phyloP scores from a whole-genome alignment of 805 yeast genomes.

The Nakazawaea populi region DNA sequence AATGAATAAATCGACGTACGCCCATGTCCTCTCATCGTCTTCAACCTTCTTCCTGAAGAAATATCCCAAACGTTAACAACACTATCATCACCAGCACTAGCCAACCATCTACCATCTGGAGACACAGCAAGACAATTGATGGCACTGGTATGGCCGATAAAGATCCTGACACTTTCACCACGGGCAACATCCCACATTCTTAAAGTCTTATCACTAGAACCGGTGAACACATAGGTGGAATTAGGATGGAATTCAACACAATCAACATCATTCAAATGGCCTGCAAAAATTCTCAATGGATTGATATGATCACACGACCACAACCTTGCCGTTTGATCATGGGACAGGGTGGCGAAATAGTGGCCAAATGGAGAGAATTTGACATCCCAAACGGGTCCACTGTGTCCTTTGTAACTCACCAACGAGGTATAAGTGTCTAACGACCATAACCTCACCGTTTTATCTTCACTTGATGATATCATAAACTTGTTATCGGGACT shows the following conservation, averaged over 20 bases:
- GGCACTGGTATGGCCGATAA: conserved; percentile 90
- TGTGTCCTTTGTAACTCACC: conserved; percentile 94
- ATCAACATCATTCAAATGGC: conserved; percentile 95
- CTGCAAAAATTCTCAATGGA: conserved; percentile 94
- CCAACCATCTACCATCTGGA: conserved; percentile 96
- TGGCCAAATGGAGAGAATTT: conserved; percentile 93
- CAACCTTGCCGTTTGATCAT: conserved; percentile 93
- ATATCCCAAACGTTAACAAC: conserved; percentile 89
- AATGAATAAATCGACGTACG: conserved; percentile 79
- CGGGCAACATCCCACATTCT: conserved; percentile 96
- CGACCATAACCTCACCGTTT: conserved; percentile 91
- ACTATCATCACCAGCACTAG: conserved; percentile 92
- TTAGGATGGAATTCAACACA: conserved; percentile 95
- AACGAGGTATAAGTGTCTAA: conserved; percentile 83
- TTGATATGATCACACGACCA: conserved; percentile 99
- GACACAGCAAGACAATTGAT: conserved; percentile 81
- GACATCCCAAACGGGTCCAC: conserved; percentile 97
- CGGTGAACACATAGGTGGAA: conserved; percentile 90
- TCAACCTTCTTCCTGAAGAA: conserved; percentile 82
- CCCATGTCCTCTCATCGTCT: conserved; percentile 94
- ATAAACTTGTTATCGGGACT: conserved; percentile 84
- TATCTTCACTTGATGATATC: conserved; percentile 83
- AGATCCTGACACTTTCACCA: conserved; percentile 87
- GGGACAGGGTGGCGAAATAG: conserved; percentile 96
- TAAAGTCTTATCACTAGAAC: conserved; percentile 91